phyloP scores from a whole-genome alignment of 164 flowering plant genomes.

The Pachysandra terminalis region DNA sequence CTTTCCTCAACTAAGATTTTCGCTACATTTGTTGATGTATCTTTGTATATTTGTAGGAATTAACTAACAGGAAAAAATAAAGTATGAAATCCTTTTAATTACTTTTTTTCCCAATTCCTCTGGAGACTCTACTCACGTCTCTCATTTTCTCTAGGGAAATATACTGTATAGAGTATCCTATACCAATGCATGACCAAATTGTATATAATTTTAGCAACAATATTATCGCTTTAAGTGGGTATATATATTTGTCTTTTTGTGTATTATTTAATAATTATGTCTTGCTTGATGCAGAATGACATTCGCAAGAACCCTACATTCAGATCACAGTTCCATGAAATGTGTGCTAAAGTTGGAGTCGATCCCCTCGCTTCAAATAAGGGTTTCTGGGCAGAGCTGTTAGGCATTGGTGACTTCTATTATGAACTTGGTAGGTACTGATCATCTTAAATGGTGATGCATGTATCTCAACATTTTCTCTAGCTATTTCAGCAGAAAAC shows the following conservation, averaged over 20 bases:
- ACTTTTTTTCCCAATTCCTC: no score
- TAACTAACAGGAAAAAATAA: not conserved
- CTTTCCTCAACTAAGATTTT: not conserved
- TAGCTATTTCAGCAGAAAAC: not conserved
- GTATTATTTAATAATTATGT: not conserved
- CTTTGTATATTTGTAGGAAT: not conserved
- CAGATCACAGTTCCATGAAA: slow-evolving; percentile 93
- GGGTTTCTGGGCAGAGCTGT: slow-evolving; percentile 96
- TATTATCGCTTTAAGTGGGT: no score
- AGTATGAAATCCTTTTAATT: not conserved
- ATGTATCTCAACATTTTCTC: not conserved
- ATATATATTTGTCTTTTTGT: no score
- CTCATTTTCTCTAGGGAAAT: no score
- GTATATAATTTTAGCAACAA: no score
- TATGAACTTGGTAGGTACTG: slow-evolving; percentile 83
- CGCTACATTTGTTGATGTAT: not conserved
- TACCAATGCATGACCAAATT: no score
- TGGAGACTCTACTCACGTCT: no score
- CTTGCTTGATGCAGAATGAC: slow-evolving; percentile 65
- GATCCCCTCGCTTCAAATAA: slow-evolving; percentile 96
- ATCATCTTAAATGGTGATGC: not conserved
- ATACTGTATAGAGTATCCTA: no score
- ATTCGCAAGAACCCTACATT: slow-evolving; percentile 94
- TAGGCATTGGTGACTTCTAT: slow-evolving; percentile 98
- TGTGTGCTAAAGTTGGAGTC: slow-evolving; percentile 98